Percentiles rank a stretch among this genome's conserved stretches.
These are phyloP conservation scores for Diplotaxis tenuifolia DNA, from an alignment of 345 rosid species.

Conservation along the genomic window DNA sequence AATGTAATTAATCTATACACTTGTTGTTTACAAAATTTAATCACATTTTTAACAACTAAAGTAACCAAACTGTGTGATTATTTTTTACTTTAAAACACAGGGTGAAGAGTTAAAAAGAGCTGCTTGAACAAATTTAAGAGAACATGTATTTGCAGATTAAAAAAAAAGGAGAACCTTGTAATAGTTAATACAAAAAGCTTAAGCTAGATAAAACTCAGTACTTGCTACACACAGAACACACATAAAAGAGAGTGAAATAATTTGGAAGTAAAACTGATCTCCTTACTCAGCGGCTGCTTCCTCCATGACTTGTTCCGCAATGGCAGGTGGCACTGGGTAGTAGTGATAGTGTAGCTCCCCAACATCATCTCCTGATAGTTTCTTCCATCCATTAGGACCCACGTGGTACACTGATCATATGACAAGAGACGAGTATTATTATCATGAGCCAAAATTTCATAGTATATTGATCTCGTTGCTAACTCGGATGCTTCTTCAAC, in stretches of 20 bases:
- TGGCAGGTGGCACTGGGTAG: slow-evolving; percentile 59
- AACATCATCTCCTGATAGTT: slow-evolving; percentile 94
- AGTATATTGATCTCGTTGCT: slow-evolving; percentile 77
- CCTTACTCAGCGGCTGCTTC: slow-evolving; percentile 46
- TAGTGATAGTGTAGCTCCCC: slow-evolving; percentile 90
- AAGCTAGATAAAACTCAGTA: slow-evolving; percentile 21
- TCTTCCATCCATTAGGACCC: slow-evolving; percentile 94
- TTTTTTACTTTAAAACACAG: neutral
- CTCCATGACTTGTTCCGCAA: slow-evolving; percentile 85
- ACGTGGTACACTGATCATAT: slow-evolving; percentile 77
- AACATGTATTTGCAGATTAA: neutral
- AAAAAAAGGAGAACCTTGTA: neutral
- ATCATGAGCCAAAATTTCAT: neutral
- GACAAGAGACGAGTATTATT: slow-evolving; percentile 6
- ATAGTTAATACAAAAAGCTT: slow-evolving; percentile 15
- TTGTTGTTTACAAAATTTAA: too few species aligned
- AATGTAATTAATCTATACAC: too few species aligned
- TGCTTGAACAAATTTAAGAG: neutral
- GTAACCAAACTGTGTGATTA: too few species aligned
- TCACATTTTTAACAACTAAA: too few species aligned
- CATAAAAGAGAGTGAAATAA: neutral
- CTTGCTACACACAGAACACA: slow-evolving; percentile 12
- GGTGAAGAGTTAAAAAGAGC: neutral
- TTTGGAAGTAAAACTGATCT: neutral
- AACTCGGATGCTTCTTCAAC: slow-evolving; percentile 91